phyloP scores from a whole-genome alignment of 306 rosid species.

The Acacia acuminata region DNA sequence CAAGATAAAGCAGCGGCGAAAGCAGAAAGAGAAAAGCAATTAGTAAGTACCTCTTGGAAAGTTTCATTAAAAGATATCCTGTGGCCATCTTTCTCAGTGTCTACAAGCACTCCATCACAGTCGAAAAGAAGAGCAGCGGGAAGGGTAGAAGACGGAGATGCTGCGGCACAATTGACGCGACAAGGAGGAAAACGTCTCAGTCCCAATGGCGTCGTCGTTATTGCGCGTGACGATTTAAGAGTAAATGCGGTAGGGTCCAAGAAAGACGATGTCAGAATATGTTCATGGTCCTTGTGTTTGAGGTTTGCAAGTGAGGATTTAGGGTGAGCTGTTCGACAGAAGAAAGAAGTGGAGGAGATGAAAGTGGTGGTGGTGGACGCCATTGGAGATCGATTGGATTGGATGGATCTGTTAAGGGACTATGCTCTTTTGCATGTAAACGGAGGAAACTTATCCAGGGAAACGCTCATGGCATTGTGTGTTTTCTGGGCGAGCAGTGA shows the following conservation, averaged over 20 bases:
- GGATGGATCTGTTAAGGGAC: conserved; percentile 22
- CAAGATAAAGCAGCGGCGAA: neutral
- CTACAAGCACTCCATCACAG: conserved; percentile 97
- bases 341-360: conserved; percentile 58
- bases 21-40: neutral
- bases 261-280: conserved; percentile 42
- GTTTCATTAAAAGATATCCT: conserved; percentile 92
- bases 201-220: neutral
- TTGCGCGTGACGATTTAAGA: conserved; percentile 30
- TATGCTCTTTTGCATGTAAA: neutral
- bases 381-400: conserved; percentile 35
- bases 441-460: conserved; percentile 36
- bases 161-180: conserved; percentile 58
- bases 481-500: neutral
- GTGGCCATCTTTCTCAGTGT: conserved; percentile 96
- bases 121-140: conserved; percentile 94
- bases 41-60: conserved; percentile 64
- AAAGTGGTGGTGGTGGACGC: conserved; percentile 52
- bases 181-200: conserved; percentile 12
- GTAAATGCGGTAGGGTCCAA: conserved; percentile 35
- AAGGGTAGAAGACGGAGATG: conserved; percentile 52
- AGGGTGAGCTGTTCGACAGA: conserved; percentile 37
- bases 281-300: conserved; percentile 43
- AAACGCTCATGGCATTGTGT: neutral
- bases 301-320: conserved; percentile 34